Evolutionary conservation across 2,329 filamentous ascomycete genomes (phyloP).

Genomic region (Neopestalotiopsis sp.): DNA sequence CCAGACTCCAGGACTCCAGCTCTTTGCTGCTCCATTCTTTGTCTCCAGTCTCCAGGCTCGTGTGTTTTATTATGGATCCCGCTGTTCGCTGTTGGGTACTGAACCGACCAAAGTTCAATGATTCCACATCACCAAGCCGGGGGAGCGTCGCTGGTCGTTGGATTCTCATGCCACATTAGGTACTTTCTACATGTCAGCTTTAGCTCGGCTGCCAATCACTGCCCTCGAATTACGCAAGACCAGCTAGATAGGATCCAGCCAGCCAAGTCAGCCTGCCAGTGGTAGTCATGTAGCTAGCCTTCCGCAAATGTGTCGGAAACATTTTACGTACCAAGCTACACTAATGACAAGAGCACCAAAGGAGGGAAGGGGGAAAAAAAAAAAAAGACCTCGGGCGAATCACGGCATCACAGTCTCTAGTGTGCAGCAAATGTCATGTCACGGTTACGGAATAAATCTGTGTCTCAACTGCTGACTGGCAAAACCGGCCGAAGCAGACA

Average conservation of each 20-base stretch:
- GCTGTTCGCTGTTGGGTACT: no score
- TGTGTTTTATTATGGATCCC: no score
- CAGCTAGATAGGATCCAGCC: background rate
- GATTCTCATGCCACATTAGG: background rate
- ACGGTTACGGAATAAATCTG: background rate
- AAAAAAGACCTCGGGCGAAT: background rate
- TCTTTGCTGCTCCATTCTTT: background rate
- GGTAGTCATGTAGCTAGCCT: no score
- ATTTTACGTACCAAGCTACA: background rate
- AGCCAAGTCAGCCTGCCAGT: no score
- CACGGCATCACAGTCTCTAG: background rate
- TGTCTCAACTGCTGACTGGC: background rate
- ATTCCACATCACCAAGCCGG: constrained; percentile 7
- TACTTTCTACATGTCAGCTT: background rate
- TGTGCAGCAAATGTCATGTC: background rate
- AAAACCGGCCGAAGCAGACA: background rate
- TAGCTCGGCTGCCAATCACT: background rate
- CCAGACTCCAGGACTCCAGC: constrained; percentile 5
- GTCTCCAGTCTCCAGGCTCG: no score
- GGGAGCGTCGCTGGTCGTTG: background rate
- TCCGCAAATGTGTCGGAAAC: background rate
- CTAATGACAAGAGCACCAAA: background rate
- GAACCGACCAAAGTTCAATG: background rate
- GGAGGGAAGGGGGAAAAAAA: background rate
- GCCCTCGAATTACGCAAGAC: background rate